A percentile compares a stretch with the other conserved stretches of the same genome.
Conservation (phyloP, 768 basidiomycete species). For the Termitomyces heimii region DNA sequence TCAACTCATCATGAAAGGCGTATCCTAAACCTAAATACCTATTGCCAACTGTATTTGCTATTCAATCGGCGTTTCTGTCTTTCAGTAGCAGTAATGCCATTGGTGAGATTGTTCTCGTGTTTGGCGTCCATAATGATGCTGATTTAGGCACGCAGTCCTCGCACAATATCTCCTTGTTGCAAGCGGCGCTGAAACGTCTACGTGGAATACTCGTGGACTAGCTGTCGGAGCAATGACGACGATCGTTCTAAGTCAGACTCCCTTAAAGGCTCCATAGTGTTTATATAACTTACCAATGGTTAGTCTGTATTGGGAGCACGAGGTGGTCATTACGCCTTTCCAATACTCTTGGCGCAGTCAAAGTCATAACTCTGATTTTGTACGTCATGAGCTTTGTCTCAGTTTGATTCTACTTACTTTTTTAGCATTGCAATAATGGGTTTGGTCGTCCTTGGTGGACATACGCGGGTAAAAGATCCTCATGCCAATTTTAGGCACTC, state of each 20-base stretch:
- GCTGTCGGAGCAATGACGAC: constrained; percentile 27
- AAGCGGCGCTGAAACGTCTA: constrained; percentile 19
- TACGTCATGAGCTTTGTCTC: constrained; percentile 4
- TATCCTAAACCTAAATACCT: constrained; percentile 37
- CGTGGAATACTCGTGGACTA: constrained; percentile 29
- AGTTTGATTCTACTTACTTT: background rate
- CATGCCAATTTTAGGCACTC: constrained; percentile 50
- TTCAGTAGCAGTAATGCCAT: constrained; percentile 35
- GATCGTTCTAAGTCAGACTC: constrained; percentile 18
- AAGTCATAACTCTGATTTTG: constrained; percentile 25
- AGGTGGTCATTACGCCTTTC: constrained; percentile 33
- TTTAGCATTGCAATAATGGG: constrained; percentile 44
- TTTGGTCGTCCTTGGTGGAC: constrained; percentile 55
- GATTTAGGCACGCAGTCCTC: constrained; percentile 18
- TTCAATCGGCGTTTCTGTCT: constrained; percentile 30
- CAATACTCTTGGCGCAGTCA: constrained; percentile 27
- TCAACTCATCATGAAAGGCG: constrained; percentile 20
- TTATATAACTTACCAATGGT: background rate
- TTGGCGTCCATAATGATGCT: background rate
- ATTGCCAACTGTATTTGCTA: constrained; percentile 37
- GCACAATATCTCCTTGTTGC: constrained; percentile 31
- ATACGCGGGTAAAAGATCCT: constrained; percentile 51
- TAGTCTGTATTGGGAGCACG: constrained; percentile 27
- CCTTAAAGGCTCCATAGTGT: background rate
- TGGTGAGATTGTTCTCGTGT: constrained; percentile 14